Evolutionary conservation across 768 basidiomycete species (phyloP).

Genomic region (Boletales sp.): DNA sequence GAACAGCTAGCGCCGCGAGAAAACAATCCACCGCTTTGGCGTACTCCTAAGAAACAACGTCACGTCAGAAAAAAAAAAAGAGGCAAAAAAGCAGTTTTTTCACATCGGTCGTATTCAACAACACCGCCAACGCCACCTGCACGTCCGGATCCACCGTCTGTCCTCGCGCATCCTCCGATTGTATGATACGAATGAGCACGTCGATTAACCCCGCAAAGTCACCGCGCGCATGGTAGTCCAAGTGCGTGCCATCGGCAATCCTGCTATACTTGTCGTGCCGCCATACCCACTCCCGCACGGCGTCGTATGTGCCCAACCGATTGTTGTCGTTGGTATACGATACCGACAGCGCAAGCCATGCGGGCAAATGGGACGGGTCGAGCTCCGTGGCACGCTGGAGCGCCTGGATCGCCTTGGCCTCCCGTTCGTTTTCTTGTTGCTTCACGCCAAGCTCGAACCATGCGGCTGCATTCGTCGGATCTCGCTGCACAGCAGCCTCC

Average conservation of each 20-base stretch:
- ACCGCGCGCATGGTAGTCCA: constrained; percentile 21
- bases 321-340: constrained; percentile 89
- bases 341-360: constrained; percentile 90
- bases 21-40: constrained; percentile 94
- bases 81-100: constrained; percentile 8
- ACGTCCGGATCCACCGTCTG: constrained; percentile 80
- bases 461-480: constrained; percentile 62
- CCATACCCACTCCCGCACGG: constrained; percentile 82
- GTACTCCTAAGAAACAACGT: constrained; percentile 62
- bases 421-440: constrained; percentile 97
- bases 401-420: constrained; percentile 84
- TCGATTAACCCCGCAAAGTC: constrained; percentile 56
- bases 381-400: constrained; percentile 77
- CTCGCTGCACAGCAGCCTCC: constrained; percentile 83
- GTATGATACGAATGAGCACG: constrained; percentile 69
- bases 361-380: constrained; percentile 67
- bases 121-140: constrained; percentile 89
- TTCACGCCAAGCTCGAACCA: constrained; percentile 96
- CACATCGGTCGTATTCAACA: constrained; percentile 91
- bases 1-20: constrained; percentile 76
- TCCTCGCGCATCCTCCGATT: constrained; percentile 42
- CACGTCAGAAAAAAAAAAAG: neutral
- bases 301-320: constrained; percentile 65
- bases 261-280: constrained; percentile 51
- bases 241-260: constrained; percentile 38